Evolutionary conservation across 805 yeast genomes (phyloP).

Genomic region (Zygotorulaspora danielsina): DNA sequence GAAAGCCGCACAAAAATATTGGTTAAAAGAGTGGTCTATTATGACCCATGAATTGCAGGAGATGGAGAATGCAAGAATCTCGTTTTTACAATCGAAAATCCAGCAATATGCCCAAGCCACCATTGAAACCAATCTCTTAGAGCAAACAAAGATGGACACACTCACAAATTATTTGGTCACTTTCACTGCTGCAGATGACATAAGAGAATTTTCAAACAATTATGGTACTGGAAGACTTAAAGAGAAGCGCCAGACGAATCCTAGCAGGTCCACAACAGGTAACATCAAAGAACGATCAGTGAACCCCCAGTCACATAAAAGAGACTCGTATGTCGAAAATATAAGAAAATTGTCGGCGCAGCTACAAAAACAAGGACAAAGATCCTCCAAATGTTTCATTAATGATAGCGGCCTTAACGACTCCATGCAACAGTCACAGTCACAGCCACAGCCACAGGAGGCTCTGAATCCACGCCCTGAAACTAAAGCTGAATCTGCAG

Average conservation of each 20-base stretch:
- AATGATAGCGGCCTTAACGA: conserved; percentile 3
- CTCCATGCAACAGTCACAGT: conserved; percentile 1
- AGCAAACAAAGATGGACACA: conserved; percentile 29
- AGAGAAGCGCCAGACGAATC: conserved; percentile 13
- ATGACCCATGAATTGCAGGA: conserved; percentile 29
- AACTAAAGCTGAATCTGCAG: neutral
- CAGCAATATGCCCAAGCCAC: conserved; percentile 28
- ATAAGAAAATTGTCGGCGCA: conserved; percentile 31
- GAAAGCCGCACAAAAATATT: conserved; percentile 31
- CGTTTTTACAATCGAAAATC: conserved; percentile 27
- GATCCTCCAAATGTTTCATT: neutral
- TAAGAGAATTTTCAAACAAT: conserved; percentile 30
- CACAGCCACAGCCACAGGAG: too few species aligned
- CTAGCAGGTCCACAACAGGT: neutral
- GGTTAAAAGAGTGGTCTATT: conserved; percentile 34
- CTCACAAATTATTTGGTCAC: conserved; percentile 23
- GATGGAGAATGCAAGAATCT: conserved; percentile 30
- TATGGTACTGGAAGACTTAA: conserved; percentile 36
- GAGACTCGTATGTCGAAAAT: conserved; percentile 24
- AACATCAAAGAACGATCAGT: neutral
- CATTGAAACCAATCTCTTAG: conserved; percentile 27
- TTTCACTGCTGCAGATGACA: conserved; percentile 32
- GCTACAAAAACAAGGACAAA: conserved; percentile 16
- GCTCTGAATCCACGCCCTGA: too few species aligned
- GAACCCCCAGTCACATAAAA: conserved; percentile 2